These are phyloP conservation scores for Debaryomyces maramus DNA, from an alignment of 805 yeast genomes.

Conservation along the genomic window DNA sequence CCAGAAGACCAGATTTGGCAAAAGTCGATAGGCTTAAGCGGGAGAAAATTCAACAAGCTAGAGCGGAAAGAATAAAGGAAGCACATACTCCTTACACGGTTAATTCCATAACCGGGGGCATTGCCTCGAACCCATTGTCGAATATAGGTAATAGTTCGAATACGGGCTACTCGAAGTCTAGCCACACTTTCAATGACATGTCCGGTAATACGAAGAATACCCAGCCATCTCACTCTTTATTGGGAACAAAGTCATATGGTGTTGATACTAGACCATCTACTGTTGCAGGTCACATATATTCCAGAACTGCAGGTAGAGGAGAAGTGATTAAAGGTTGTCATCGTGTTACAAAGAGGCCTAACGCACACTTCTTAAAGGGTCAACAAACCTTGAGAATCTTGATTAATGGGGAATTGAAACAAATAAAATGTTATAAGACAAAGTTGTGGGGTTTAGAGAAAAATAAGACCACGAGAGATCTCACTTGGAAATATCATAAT, in stretches of 20 bases:
- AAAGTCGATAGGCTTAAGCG: constrained; percentile 26
- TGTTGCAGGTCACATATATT: constrained; percentile 22
- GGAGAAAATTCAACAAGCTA: constrained; percentile 31
- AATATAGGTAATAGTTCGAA: constrained; percentile 11
- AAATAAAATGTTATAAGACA: constrained; percentile 62
- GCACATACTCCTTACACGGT: constrained; percentile 24
- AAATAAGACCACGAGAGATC: constrained; percentile 56
- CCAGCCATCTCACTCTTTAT: constrained; percentile 29
- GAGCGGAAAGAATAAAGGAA: constrained; percentile 46
- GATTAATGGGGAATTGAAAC: constrained; percentile 56
- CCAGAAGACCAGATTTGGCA: constrained; percentile 38
- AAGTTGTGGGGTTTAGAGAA: constrained; percentile 92
- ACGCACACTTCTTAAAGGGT: constrained; percentile 34
- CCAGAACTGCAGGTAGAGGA: constrained; percentile 35
- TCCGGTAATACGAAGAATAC: constrained; percentile 37
- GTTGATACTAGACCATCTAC: constrained; percentile 30
- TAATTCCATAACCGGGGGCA: constrained; percentile 23
- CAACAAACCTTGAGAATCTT: constrained; percentile 65
- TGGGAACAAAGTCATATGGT: constrained; percentile 38
- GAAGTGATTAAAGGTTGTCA: constrained; percentile 58
- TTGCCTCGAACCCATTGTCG: constrained; percentile 10
- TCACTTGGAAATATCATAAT: constrained; percentile 60
- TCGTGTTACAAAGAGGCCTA: constrained; percentile 55
- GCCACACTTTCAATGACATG: constrained; percentile 32
- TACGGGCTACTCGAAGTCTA: constrained; percentile 32